Evolutionary conservation across 1,139 yeast genomes (phyloP).

Genomic region (Pichia sp.): DNA sequence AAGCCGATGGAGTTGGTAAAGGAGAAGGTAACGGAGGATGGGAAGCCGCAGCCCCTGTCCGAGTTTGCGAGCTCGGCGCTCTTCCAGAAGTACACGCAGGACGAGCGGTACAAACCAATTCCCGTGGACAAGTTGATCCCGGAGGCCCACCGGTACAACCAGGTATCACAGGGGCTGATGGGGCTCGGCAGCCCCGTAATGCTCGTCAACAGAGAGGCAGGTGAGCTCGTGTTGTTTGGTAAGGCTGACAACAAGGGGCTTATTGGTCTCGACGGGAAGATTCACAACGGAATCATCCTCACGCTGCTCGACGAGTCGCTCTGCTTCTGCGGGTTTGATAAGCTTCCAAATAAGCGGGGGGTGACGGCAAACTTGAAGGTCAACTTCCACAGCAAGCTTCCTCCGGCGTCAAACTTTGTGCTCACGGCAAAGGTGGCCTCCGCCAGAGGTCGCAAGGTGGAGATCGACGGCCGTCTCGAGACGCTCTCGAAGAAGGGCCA

Average conservation of each 20-base stretch:
- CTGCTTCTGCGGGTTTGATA: conserved; percentile 81
- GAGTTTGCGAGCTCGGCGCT: conserved; percentile 21
- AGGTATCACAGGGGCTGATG: conserved; percentile 63
- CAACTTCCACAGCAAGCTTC: conserved; percentile 61
- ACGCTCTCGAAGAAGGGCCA: conserved; percentile 1
- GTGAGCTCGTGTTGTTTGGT: conserved; percentile 56
- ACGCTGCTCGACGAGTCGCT: conserved; percentile 83
- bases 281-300: conserved; percentile 85
- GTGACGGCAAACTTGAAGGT: conserved; percentile 79
- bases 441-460: conserved; percentile 74
- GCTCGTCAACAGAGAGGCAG: conserved; percentile 43
- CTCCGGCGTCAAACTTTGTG: conserved; percentile 63
- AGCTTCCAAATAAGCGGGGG: conserved; percentile 81
- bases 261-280: conserved; percentile 64
- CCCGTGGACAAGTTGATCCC: conserved; percentile 51
- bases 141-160: conserved; percentile 54
- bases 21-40: background rate
- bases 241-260: conserved; percentile 29
- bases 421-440: conserved; percentile 65
- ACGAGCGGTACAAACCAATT: conserved; percentile 31
- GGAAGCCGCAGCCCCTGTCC: background rate
- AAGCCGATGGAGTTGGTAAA: conserved; percentile 21
- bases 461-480: conserved; percentile 53
- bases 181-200: conserved; percentile 55
- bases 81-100: conserved; percentile 34